Base-by-base conservation (phyloP, 2,329 filamentous ascomycete genomes). In the Fusarium verticillioides region DNA sequence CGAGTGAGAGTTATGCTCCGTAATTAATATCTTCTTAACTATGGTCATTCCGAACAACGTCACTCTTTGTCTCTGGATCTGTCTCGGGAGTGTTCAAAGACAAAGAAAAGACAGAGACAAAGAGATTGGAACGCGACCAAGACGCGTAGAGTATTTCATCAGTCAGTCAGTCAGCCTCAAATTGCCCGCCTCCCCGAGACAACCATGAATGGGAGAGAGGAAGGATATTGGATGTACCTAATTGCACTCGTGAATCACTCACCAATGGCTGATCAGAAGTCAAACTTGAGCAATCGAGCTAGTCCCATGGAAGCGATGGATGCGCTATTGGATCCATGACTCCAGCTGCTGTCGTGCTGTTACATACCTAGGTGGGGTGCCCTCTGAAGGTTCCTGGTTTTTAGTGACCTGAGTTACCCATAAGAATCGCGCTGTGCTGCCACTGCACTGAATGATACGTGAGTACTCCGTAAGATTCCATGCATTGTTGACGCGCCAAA, bases 241-340 rank as follows among this genome's bases (percentile, higher is more conserved):
- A 58, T 64, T 64, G 44, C 46, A 40, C 44, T 36, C 37, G 36
- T 42, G 40, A 52, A 47, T 37, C 16, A 36, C 47, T 66, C 57
- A 28, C 66, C 70, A 70, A 73, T 70, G 39, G 43, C 28, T 60
- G 66, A 36, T 10, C 44, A 59, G 65, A 65, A 66, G 47, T 23
- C 30, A 37, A 44, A 34, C 50, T 49, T 47, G 47, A 69, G 44
- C 49, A 44, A 46, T 47, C 40, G 37, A 69, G 26, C 54, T 59
- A 69, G 53, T 34, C 26, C n/a, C 36, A 39, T 23, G 34, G 23
- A 46, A 30, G 52, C 36, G 65, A 39, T 23, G 34, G 23, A 46
- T 34, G 52, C 40, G 65, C 46, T 58, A 63, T 54, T 60, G 50
- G 37, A 50, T 30, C 30, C 30, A 30, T 34, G 26, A 46, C 30